Conservation (phyloP, 352 stramenopile species). For the Globisporangium acanthophoron region DNA sequence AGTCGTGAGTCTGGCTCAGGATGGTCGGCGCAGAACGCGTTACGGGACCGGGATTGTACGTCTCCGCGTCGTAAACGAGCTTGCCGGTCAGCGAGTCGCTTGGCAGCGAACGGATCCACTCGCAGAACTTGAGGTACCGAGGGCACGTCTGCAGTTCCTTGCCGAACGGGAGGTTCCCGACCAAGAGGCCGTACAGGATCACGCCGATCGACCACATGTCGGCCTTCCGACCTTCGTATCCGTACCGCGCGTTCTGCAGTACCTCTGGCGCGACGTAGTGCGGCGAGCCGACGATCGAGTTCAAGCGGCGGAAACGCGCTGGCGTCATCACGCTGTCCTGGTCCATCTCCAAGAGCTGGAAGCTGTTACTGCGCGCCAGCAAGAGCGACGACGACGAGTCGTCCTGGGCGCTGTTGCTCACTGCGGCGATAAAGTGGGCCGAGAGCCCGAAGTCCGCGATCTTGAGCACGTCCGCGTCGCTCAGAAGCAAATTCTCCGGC, state of each 20-base stretch:
- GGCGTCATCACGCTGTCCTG: slow-evolving; percentile 21
- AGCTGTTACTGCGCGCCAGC: slow-evolving; percentile 2
- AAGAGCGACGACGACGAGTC: slow-evolving; percentile 11
- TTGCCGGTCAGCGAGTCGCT: slow-evolving; percentile 62
- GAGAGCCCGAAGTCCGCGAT: slow-evolving; percentile 95
- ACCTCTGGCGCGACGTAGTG: slow-evolving; percentile 97
- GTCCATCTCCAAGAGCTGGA: slow-evolving; percentile 18
- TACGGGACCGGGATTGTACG: slow-evolving; percentile 31
- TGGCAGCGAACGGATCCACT: slow-evolving; percentile 83
- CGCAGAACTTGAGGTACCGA: slow-evolving; percentile 93
- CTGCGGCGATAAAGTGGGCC: slow-evolving; percentile 84
- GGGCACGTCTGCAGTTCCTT: slow-evolving; percentile 92
- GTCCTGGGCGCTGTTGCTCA: slow-evolving; percentile 34
- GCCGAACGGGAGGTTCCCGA: slow-evolving; percentile 93
- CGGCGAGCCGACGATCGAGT: slow-evolving; percentile 94
- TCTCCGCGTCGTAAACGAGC: slow-evolving; percentile 43
- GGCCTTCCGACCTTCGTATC: slow-evolving; percentile 90
- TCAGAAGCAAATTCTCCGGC: slow-evolving; percentile 95
- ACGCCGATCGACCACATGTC: slow-evolving; percentile 94
- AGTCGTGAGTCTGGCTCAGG: too few species aligned
- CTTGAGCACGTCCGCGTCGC: slow-evolving; percentile 89
- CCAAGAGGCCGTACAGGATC: slow-evolving; percentile 91
- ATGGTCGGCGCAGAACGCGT: not conserved
- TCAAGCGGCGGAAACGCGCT: slow-evolving; percentile 81
- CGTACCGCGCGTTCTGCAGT: slow-evolving; percentile 83